Conservation (phyloP, 805 yeast genomes). For the Peterozyma xylosa region DNA sequence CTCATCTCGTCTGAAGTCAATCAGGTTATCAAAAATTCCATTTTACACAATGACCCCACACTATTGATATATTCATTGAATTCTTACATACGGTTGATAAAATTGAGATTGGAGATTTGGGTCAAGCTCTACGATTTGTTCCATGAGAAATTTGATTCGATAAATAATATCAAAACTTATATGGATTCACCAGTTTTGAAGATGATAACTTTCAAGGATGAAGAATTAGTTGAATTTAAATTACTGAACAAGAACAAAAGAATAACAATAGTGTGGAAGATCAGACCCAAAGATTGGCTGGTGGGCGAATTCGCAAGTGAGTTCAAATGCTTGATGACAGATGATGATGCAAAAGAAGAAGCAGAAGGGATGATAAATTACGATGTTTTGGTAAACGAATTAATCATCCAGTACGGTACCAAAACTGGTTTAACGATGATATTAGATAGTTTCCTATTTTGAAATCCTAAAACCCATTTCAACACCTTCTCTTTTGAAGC, state of each 20-base stretch:
- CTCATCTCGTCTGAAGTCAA: conserved; percentile 1
- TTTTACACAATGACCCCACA: conserved; percentile 13
- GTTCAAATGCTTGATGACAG: conserved; percentile 1
- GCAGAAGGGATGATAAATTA: not conserved
- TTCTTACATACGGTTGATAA: conserved; percentile 15
- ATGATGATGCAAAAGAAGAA: not conserved
- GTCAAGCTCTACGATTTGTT: conserved; percentile 12
- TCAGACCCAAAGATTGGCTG: conserved; percentile 1
- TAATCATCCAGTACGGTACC: not conserved
- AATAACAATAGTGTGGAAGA: conserved; percentile 6
- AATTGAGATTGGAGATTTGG: conserved; percentile 14
- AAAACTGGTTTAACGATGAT: not conserved
- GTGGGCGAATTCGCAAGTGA: conserved; percentile 5
- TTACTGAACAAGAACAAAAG: not conserved
- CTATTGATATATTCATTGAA: conserved; percentile 16
- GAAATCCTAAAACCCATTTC: conserved; percentile 56
- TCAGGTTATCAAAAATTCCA: too few relatives aligned
- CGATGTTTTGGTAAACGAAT: conserved; percentile 5
- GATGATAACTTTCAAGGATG: conserved; percentile 5
- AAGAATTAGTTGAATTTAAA: conserved; percentile 1
- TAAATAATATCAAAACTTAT: conserved; percentile 9
- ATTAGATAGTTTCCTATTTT: not conserved
- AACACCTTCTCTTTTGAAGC: conserved; percentile 54
- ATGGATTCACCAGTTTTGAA: conserved; percentile 1
- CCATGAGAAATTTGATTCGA: conserved; percentile 3